Evolutionary conservation across 495 filamentous ascomycete species (phyloP).

Genomic region (Aspergillus indologenus): DNA sequence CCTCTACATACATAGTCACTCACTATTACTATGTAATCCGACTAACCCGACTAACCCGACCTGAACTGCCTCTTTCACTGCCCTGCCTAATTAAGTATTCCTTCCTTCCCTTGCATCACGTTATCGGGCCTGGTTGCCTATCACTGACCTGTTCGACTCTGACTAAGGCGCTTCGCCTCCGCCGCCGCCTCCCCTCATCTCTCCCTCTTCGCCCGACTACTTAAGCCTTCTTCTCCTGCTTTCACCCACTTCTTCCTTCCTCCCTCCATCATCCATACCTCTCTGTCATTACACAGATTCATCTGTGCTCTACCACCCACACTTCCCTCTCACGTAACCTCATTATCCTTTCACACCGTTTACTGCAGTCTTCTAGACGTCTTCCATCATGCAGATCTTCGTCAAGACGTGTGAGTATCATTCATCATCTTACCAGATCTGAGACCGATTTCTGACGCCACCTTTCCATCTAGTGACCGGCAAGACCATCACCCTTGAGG

Average conservation of each 20-base stretch:
- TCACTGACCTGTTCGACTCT: constrained; percentile 29
- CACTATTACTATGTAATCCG: too few species aligned
- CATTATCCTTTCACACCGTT: constrained; percentile 1
- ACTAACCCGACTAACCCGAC: background rate
- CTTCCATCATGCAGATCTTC: constrained; percentile 84
- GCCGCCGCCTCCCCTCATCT: constrained; percentile 27
- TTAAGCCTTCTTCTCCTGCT: constrained; percentile 15
- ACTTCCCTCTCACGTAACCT: constrained; percentile 4
- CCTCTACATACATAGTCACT: too few species aligned
- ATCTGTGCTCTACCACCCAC: constrained; percentile 3
- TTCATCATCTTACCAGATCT: constrained; percentile 12
- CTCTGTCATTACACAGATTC: constrained; percentile 9
- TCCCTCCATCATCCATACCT: constrained; percentile 14
- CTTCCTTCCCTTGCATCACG: constrained; percentile 27
- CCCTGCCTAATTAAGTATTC: constrained; percentile 1
- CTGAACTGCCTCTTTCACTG: background rate
- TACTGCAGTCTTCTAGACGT: constrained; percentile 6
- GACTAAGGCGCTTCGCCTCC: constrained; percentile 43
- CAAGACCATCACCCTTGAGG: constrained; percentile 99
- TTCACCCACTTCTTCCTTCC: constrained; percentile 11
- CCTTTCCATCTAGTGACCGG: constrained; percentile 60
- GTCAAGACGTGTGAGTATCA: constrained; percentile 85
- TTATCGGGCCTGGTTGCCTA: constrained; percentile 29
- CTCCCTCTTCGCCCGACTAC: constrained; percentile 19
- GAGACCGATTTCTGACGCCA: constrained; percentile 17